phyloP scores from a whole-genome alignment of 2,329 filamentous ascomycete genomes.

The Phyllosticta ampelicida region DNA sequence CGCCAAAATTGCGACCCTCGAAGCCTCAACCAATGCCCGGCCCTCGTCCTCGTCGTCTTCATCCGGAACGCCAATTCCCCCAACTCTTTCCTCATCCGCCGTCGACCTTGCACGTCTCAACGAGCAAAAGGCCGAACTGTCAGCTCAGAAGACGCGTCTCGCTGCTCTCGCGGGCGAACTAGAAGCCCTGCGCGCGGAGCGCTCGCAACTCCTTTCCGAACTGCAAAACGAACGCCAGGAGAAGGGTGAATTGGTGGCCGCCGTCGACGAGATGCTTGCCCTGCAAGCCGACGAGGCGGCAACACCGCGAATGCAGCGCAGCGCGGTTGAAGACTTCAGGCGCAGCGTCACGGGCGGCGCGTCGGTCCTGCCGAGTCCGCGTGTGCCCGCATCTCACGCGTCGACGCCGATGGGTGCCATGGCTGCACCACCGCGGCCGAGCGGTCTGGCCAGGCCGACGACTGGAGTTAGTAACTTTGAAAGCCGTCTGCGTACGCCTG shows the following conservation, averaged over 20 bases:
- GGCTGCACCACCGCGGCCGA: slow-evolving; percentile 6
- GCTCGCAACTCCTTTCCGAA: slow-evolving; percentile 51
- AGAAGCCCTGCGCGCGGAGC: slow-evolving; percentile 57
- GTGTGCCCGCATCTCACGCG: slow-evolving; percentile 14
- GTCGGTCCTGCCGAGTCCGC: slow-evolving; percentile 12
- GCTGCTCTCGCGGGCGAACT: slow-evolving; percentile 66
- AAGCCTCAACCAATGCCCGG: slow-evolving; percentile 54
- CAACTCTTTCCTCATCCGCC: slow-evolving; percentile 12
- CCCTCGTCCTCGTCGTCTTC: neutral
- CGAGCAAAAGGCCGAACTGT: slow-evolving; percentile 55
- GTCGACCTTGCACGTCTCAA: slow-evolving; percentile 44
- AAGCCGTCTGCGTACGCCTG: neutral
- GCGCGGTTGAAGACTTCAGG: slow-evolving; percentile 31
- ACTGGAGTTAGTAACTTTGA: slow-evolving; percentile 15
- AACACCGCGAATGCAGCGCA: slow-evolving; percentile 6
- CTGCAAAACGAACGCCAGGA: slow-evolving; percentile 68
- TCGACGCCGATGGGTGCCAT: slow-evolving; percentile 7
- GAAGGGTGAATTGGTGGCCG: slow-evolving; percentile 70
- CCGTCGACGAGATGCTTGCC: slow-evolving; percentile 74
- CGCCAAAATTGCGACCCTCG: slow-evolving; percentile 66
- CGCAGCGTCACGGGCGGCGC: slow-evolving; percentile 36
- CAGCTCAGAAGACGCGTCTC: slow-evolving; percentile 61
- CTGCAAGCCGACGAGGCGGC: slow-evolving; percentile 43
- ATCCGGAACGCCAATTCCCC: slow-evolving; percentile 2
- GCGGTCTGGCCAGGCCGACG: slow-evolving; percentile 35